Evolutionary conservation across 2,329 filamentous ascomycete genomes (phyloP).

Genomic region (Cladosporium sp.): DNA sequence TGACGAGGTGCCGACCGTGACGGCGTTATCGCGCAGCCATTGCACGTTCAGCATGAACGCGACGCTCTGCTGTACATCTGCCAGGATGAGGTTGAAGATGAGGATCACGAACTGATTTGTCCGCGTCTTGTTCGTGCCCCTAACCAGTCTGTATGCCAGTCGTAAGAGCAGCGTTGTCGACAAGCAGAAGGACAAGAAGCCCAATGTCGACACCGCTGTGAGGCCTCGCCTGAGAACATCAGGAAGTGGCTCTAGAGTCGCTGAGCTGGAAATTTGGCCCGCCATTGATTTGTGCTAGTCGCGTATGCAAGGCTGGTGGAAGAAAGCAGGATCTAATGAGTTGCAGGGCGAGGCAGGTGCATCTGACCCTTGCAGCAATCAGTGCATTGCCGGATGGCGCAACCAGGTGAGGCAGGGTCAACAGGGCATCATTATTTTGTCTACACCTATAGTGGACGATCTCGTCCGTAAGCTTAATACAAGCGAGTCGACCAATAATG

Average conservation of each 20-base stretch:
- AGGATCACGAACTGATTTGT: conserved; percentile 64
- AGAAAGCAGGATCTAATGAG: neutral
- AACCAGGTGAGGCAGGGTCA: neutral
- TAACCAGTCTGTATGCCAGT: conserved; percentile 46
- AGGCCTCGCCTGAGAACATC: conserved; percentile 37
- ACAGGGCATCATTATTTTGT: neutral
- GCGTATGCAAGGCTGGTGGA: neutral
- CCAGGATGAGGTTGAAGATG: conserved; percentile 63
- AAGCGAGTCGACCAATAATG: too few relatives aligned
- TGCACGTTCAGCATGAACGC: conserved; percentile 59
- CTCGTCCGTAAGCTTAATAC: neutral
- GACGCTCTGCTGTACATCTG: conserved; percentile 62
- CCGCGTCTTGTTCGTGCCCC: conserved; percentile 33
- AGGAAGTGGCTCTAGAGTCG: conserved; percentile 31
- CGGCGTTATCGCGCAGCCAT: conserved; percentile 52
- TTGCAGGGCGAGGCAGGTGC: neutral
- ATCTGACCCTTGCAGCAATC: neutral
- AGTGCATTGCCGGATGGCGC: neutral
- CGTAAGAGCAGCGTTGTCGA: conserved; percentile 41
- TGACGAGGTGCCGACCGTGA: conserved; percentile 48
- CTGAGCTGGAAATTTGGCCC: neutral
- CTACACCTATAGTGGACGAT: neutral
- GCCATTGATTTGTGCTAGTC: neutral
- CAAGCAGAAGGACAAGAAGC: conserved; percentile 44
- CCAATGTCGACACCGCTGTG: conserved; percentile 43